These are phyloP conservation scores for Chrysophaeum taylorii DNA, from an alignment of 352 stramenopile genomes.

Conservation along the genomic window DNA sequence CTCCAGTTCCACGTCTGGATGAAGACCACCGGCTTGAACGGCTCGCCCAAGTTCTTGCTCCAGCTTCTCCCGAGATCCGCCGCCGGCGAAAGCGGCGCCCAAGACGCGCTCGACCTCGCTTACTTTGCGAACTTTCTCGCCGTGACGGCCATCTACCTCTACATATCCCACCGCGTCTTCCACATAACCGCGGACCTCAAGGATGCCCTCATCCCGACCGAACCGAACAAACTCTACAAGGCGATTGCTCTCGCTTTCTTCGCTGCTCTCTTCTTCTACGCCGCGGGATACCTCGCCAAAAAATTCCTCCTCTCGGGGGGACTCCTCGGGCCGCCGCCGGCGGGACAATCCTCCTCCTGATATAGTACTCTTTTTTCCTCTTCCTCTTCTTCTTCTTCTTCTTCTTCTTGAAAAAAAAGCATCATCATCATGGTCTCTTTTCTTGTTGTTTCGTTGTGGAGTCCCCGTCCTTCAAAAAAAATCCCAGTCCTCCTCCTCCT, in stretches of 20 bases:
- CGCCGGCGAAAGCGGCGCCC: constrained; percentile 24
- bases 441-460: too few relatives aligned
- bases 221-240: not conserved
- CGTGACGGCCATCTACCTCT: constrained; percentile 59
- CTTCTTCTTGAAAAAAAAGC: too few relatives aligned
- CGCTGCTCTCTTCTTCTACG: constrained; percentile 18
- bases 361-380: too few relatives aligned
- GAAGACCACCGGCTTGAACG: constrained; percentile 51
- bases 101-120: constrained; percentile 42
- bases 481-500: too few relatives aligned
- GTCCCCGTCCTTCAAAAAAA: too few relatives aligned
- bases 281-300: constrained; percentile 11
- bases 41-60: constrained; percentile 55
- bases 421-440: too few relatives aligned
- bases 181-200: constrained; percentile 29
- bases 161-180: constrained; percentile 44
- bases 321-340: too few relatives aligned
- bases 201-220: constrained; percentile 12
- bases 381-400: too few relatives aligned
- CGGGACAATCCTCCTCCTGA: too few relatives aligned
- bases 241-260: constrained; percentile 13
- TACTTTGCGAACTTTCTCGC: constrained; percentile 57
- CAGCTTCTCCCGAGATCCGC: too few relatives aligned
- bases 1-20: constrained; percentile 80
- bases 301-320: too few relatives aligned